Conservation (phyloP, 2,329 filamentous ascomycete species). For the Periconia sp. region DNA sequence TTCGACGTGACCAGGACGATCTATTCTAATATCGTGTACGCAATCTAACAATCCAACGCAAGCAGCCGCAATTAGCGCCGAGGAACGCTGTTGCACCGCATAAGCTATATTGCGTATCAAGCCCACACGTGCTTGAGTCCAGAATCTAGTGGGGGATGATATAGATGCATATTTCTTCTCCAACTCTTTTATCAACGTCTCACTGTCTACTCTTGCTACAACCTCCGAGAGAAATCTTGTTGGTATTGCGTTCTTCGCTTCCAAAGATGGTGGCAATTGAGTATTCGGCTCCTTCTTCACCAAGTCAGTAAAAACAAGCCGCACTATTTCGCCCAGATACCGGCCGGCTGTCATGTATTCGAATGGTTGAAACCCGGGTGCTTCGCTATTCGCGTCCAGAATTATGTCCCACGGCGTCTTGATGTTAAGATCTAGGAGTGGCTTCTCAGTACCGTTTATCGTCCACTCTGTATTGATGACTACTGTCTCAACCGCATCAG, state of each 20-base stretch:
- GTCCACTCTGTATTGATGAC: conserved; percentile 87
- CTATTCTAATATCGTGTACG: conserved; percentile 67
- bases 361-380: conserved; percentile 78
- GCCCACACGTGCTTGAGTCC: conserved; percentile 66
- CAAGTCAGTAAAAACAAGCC: conserved; percentile 72
- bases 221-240: conserved; percentile 77
- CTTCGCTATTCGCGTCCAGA: conserved; percentile 70
- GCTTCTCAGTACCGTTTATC: conserved; percentile 75
- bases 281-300: conserved; percentile 37
- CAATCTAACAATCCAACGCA: conserved; percentile 72
- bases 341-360: conserved; percentile 85
- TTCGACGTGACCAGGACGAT: conserved; percentile 18
- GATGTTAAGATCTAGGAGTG: conserved; percentile 67
- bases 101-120: conserved; percentile 71
- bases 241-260: conserved; percentile 66
- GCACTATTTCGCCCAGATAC: conserved; percentile 78
- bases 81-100: conserved; percentile 73
- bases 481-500: conserved; percentile 62
- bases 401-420: conserved; percentile 74
- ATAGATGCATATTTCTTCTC: conserved; percentile 62
- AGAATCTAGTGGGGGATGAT: conserved; percentile 50
- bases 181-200: conserved; percentile 48
- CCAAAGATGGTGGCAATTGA: conserved; percentile 61
- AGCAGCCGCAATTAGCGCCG: conserved; percentile 75
- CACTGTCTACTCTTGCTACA: conserved; percentile 54